Percentiles rank a stretch among this genome's conserved stretches.
These are phyloP conservation scores for Xylariaceae sp. DNA, from an alignment of 2,329 filamentous ascomycete genomes.

Conservation along the genomic window DNA sequence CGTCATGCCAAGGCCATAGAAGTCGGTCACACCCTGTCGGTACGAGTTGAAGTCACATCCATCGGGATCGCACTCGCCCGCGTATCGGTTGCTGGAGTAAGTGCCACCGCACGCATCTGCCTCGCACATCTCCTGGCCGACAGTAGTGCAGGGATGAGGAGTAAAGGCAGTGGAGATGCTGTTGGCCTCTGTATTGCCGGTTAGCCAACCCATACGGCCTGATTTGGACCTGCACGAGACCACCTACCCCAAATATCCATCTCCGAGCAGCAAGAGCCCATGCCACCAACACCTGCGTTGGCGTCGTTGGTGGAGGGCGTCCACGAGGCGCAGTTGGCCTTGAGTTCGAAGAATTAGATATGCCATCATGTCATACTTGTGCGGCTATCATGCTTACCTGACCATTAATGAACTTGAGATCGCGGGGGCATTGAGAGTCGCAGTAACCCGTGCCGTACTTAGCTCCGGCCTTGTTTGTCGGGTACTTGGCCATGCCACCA, in stretches of 20 bases:
- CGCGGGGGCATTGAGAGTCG: constrained; percentile 43
- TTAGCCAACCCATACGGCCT: neutral
- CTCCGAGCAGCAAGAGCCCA: constrained; percentile 53
- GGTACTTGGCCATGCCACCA: constrained; percentile 45
- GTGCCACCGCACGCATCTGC: constrained; percentile 44
- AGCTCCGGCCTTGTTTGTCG: constrained; percentile 44
- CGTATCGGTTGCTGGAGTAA: constrained; percentile 47
- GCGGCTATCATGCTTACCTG: constrained; percentile 17
- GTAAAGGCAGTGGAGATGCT: constrained; percentile 55
- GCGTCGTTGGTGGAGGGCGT: constrained; percentile 42
- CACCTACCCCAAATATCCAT: constrained; percentile 52
- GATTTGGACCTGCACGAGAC: too few relatives aligned
- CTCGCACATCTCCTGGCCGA: constrained; percentile 43
- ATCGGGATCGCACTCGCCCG: constrained; percentile 57
- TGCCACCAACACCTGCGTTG: constrained; percentile 45
- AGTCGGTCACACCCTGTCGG: constrained; percentile 55
- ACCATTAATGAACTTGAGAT: constrained; percentile 51
- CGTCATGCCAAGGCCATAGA: constrained; percentile 53
- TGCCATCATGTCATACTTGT: neutral
- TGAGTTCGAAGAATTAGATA: constrained; percentile 4
- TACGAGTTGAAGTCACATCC: constrained; percentile 63
- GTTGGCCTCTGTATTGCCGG: constrained; percentile 46
- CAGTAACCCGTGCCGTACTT: constrained; percentile 56
- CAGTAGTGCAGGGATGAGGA: constrained; percentile 53
- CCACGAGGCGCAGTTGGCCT: constrained; percentile 44